Evolutionary conservation across 2,329 filamentous ascomycete genomes (phyloP), one percentile per base, ranked within the genome.

Genomic region (Peltaster fructicola): DNA sequence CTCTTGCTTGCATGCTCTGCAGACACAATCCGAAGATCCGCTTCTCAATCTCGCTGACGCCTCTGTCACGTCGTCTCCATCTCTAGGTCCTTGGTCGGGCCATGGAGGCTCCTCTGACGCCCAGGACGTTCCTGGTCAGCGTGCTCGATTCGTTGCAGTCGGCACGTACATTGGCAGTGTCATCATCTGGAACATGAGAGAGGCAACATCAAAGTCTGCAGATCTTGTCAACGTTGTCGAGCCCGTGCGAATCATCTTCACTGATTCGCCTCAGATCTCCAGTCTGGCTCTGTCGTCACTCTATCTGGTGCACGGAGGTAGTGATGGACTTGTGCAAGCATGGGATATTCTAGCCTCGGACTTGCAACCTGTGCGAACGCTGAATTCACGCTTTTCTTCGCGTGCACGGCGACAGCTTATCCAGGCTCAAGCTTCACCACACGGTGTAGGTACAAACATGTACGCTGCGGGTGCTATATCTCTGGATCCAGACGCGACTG

Each of bases 291-390:
- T 92, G 22, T 81, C 82, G 1, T 77, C 81, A 2, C 58, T 98
- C 9, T 90, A 91, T 44, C 54, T 98, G 9, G 77, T 95, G 5
- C 80, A 92, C 47, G 88, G 88, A 24, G 88, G 88, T 14, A 92
- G 78, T 37, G 88, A 98, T 51, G 85, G 88, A 1, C 65, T 95
- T 3, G 85, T 92, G 4, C 88, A 95, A 49, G 79, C 82, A 5
- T 98, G 88, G 88, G 88, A 98, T 54, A 79, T 78, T n/a, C 58
- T 98, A 22, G 80, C 74, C 1, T 95, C 85, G 2, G 76, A 65
- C 0, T 52, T 63, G 10, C 70, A 74, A 11, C 80, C 88, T 0
- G 65, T 95, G 25, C 71, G 82, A 18, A 95, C 82, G 0, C 60
- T 98, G 26, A 84, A 91, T 44, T 80, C 81, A 3, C 72, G 77